Evolutionary conservation across 2,329 filamentous ascomycete species (phyloP), one percentile per base, ranked within the genome.

Genomic region (Verticillium nubilum): DNA sequence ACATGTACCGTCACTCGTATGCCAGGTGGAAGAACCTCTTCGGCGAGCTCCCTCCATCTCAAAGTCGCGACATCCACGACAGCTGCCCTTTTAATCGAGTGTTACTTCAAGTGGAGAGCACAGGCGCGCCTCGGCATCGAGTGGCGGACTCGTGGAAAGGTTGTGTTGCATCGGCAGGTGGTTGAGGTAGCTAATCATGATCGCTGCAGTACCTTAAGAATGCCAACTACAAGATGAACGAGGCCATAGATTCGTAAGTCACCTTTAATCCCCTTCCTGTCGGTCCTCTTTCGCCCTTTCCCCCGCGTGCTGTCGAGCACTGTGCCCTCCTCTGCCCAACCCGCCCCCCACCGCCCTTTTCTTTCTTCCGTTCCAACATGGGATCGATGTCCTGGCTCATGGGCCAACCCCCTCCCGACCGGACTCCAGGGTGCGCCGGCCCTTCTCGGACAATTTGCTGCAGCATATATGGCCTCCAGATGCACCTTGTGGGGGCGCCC

Each of bases 161-260:
- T 2, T 6, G 52, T 28, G 26, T 28, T 28, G 5, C 27, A 29
- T 28, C 52, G 26, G 25, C 9, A 4, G 52, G 26, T 47, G 5
- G 52, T 29, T 29, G 13, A 53, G 19, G 13, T 29, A 15, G 25
- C 52, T 53, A 29, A 29, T 25, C 13, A 10, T 33, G 26, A 50
- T 56, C 31, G 52, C 17, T 28, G 52, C 66, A 83, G 80, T 82
- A 73, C 63, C 73, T 82, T 25, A 84, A 78, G 65, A 75, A 72
- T 54, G 68, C 76, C 5, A 73, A 74, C 53, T 85, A 79, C 68
- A 81, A 78, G 67, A 68, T 85, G 6, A 78, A 84, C 59, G 75
- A 81, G 60, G 83, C 83, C 42, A 72, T 84, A 55, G 81, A 86
- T 73, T 72, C 77, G 83, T 86, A 76, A 83, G 83, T 84, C 42